Evolutionary conservation across 1,284 basidiomycete species (phyloP).

Genomic region (Gomphus bonarii): DNA sequence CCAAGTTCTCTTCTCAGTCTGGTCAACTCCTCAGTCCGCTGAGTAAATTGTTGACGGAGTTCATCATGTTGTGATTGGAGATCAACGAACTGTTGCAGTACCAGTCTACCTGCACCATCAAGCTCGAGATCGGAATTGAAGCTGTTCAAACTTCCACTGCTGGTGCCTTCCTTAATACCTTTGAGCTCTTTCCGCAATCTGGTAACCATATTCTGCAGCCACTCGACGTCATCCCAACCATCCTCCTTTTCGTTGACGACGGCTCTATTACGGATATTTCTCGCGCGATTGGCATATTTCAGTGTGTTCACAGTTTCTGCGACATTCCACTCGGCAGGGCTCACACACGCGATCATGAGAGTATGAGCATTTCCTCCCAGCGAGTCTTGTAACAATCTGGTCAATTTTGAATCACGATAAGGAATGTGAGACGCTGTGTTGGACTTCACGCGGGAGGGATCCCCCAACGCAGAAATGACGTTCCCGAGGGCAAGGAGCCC

Average conservation of each 20-base stretch:
- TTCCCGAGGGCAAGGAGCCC: slow-evolving; percentile 95
- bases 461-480: slow-evolving; percentile 96
- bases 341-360: slow-evolving; percentile 98
- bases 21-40: slow-evolving; percentile 82
- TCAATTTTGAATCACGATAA: slow-evolving; percentile 96
- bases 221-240: slow-evolving; percentile 97
- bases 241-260: slow-evolving; percentile 91
- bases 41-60: slow-evolving; percentile 73
- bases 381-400: slow-evolving; percentile 88
- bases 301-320: slow-evolving; percentile 94
- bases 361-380: slow-evolving; percentile 98
- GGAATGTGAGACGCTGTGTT: slow-evolving; percentile 80
- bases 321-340: slow-evolving; percentile 91
- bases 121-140: slow-evolving; percentile 15
- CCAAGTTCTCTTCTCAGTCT: slow-evolving; percentile 65
- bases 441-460: slow-evolving; percentile 73
- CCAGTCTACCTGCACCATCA: slow-evolving; percentile 52
- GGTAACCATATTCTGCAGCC: slow-evolving; percentile 80
- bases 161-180: slow-evolving; percentile 51
- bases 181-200: slow-evolving; percentile 85
- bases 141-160: slow-evolving; percentile 14
- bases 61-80: slow-evolving; percentile 77
- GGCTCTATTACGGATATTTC: slow-evolving; percentile 95
- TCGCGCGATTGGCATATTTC: slow-evolving; percentile 95
- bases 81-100: slow-evolving; percentile 65